Percentiles rank a stretch among this genome's conserved stretches.
These are phyloP conservation scores for Fonsecaea monophora DNA, from an alignment of 2,329 filamentous ascomycete genomes.

Conservation along the genomic window DNA sequence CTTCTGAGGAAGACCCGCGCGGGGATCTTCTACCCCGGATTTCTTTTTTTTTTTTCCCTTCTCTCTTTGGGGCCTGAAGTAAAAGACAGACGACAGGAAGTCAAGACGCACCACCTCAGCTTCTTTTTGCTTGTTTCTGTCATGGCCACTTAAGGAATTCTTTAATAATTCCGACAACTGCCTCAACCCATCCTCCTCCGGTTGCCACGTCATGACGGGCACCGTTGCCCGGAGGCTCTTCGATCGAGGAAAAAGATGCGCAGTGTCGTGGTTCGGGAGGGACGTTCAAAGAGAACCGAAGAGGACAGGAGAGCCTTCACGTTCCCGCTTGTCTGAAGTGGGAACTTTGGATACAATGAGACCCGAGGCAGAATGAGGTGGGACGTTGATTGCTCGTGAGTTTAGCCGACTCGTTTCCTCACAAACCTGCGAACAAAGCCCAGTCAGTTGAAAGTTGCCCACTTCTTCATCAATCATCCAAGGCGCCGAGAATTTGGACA, in stretches of 20 bases:
- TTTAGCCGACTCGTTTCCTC: constrained; percentile 6
- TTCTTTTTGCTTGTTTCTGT: constrained; percentile 82
- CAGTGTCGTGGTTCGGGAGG: constrained; percentile 7
- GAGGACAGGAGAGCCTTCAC: not conserved
- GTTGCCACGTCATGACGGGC: constrained; percentile 85
- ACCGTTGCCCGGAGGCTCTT: constrained; percentile 31
- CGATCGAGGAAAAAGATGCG: constrained; percentile 13
- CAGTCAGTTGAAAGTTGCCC: constrained; percentile 16
- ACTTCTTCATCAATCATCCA: not conserved
- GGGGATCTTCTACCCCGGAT: constrained; percentile 19
- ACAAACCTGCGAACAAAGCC: constrained; percentile 8
- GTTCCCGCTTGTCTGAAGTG: not conserved
- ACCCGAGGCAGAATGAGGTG: not conserved
- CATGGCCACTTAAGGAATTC: constrained; percentile 86
- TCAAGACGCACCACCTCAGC: constrained; percentile 76
- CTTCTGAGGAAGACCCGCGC: constrained; percentile 13
- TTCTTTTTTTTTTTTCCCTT: not conserved
- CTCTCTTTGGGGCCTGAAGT: not conserved
- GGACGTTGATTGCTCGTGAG: constrained; percentile 3
- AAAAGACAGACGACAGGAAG: not conserved
- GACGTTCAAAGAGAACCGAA: constrained; percentile 2
- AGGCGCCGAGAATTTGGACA: not conserved
- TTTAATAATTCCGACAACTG: constrained; percentile 88
- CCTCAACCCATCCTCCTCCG: constrained; percentile 81
- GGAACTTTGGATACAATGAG: not conserved